These are phyloP conservation scores for Mortierella sp. DNA, from an alignment of 371 early-diverging fungal genomes.

Conservation along the genomic window DNA sequence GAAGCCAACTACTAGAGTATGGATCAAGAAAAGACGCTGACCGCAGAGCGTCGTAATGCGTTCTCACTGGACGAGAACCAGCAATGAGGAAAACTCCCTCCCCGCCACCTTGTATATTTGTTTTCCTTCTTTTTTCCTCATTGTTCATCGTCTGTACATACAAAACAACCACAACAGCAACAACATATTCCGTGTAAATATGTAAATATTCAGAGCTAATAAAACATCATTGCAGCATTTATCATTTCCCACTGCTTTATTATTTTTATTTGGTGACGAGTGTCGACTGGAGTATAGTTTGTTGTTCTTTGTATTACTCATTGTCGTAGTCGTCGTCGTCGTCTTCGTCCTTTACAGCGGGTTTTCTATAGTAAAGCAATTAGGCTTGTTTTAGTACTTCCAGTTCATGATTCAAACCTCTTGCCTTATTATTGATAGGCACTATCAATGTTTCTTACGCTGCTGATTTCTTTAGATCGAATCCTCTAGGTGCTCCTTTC, in stretches of 20 bases:
- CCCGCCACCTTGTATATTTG: not conserved
- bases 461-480: slow-evolving; percentile 12
- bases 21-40: not conserved
- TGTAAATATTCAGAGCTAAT: not conserved
- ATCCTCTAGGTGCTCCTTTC: slow-evolving; percentile 21
- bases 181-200: too few species aligned
- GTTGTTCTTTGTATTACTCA: slow-evolving; percentile 11
- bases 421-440: too few species aligned
- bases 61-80: slow-evolving; percentile 38
- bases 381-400: not conserved
- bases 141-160: slow-evolving; percentile 14
- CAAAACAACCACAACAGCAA: too few species aligned
- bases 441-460: slow-evolving; percentile 12
- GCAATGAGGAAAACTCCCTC: slow-evolving; percentile 17
- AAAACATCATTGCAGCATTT: not conserved
- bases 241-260: too few species aligned
- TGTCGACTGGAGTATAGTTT: not conserved
- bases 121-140: slow-evolving; percentile 5
- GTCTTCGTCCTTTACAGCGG: slow-evolving; percentile 26
- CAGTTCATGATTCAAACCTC: too few species aligned
- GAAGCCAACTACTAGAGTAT: slow-evolving; percentile 7
- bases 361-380: slow-evolving; percentile 17
- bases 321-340: slow-evolving; percentile 46
- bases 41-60: slow-evolving; percentile 30
- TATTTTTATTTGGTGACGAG: too few species aligned